phyloP scores from a whole-genome alignment of 192 early-diverging fungal genomes.

The Haplosporangium gracile region DNA sequence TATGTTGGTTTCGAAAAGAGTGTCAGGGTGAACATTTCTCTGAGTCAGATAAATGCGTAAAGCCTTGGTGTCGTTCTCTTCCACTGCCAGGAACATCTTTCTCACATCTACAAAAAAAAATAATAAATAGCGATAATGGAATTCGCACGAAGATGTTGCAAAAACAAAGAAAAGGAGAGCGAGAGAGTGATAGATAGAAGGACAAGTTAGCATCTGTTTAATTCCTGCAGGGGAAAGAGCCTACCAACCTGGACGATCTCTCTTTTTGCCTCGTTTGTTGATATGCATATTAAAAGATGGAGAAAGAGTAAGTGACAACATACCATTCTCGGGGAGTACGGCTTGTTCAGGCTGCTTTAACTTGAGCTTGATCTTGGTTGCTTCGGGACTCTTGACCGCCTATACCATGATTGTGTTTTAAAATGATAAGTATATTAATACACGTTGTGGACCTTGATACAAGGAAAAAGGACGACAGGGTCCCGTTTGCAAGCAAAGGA shows the following conservation, averaged over 20 bases:
- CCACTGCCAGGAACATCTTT: conserved; percentile 40
- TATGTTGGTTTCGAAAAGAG: conserved; percentile 39
- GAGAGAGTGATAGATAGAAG: background rate
- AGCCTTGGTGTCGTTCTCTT: conserved; percentile 45
- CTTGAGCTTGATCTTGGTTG: conserved; percentile 50
- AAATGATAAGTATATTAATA: background rate
- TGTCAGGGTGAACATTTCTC: conserved; percentile 43
- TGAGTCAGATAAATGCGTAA: conserved; percentile 29
- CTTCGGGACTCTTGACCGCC: conserved; percentile 40
- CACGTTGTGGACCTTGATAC: background rate
- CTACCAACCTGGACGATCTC: background rate
- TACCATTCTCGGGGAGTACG: conserved; percentile 39
- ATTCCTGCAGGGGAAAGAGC: background rate
- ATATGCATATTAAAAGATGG: background rate
- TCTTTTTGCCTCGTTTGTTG: background rate
- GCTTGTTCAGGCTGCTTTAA: conserved; percentile 50
- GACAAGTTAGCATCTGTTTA: background rate
- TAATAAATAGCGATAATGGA: background rate
- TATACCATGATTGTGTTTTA: background rate
- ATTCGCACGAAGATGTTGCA: background rate
- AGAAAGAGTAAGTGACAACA: background rate
- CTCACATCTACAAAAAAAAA: conserved; percentile 27
- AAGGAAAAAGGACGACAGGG: background rate
- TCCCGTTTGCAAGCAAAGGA: background rate
- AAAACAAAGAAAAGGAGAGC: background rate